Percentiles rank a stretch among this genome's conserved stretches.
Evolutionary conservation across 345 rosid species (phyloP).

Genomic region (Linum lewisii): DNA sequence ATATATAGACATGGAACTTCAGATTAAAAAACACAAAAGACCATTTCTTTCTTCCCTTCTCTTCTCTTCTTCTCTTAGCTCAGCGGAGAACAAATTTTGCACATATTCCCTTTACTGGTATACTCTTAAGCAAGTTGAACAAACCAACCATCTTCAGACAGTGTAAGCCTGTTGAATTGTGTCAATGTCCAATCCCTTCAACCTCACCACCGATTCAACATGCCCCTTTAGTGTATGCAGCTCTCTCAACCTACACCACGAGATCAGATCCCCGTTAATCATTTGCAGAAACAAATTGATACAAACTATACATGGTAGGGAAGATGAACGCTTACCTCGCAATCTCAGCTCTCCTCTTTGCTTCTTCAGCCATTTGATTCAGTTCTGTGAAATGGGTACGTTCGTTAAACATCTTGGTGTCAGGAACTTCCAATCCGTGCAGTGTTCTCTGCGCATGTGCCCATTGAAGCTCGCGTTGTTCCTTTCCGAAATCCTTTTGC

Average conservation of each 20-base stretch:
- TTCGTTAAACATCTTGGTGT: constrained; percentile 87
- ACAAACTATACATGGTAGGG: too few species aligned
- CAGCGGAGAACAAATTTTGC: too few species aligned
- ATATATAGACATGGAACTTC: too few species aligned
- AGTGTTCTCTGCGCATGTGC: constrained; percentile 97
- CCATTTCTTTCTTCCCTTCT: too few species aligned
- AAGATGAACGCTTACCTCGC: constrained; percentile 44
- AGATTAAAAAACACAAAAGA: too few species aligned
- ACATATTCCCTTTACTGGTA: too few species aligned
- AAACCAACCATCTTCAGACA: too few species aligned
- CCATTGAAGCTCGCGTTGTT: constrained; percentile 98
- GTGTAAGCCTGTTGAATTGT: constrained; percentile 98
- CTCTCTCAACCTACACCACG: constrained; percentile 65
- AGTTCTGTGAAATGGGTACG: constrained; percentile 77
- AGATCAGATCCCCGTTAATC: not conserved
- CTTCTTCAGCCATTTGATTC: constrained; percentile 94
- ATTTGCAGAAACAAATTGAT: not conserved
- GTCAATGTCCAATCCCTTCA: constrained; percentile 90
- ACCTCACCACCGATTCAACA: constrained; percentile 87
- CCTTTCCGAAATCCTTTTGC: constrained; percentile 95
- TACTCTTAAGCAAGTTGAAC: too few species aligned
- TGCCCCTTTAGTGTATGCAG: constrained; percentile 94
- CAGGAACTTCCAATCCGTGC: constrained; percentile 91
- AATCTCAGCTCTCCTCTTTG: constrained; percentile 95
- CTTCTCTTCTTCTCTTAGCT: too few species aligned